Conservation (phyloP, 164 flowering plant species). For the Tetrastigma voinierianum region DNA sequence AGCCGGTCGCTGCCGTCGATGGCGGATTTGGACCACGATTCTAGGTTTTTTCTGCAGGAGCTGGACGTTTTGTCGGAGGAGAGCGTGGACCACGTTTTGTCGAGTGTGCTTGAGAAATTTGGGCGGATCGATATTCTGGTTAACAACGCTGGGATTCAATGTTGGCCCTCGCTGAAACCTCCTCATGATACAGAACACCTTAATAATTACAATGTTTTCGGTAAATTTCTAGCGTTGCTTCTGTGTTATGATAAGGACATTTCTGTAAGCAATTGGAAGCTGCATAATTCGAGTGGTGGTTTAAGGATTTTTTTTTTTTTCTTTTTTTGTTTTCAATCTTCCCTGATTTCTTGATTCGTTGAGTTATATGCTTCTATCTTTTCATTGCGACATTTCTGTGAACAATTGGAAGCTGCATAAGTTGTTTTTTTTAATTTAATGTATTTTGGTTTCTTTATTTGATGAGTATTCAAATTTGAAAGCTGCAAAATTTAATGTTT, state of each 20-base stretch:
- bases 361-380: no score
- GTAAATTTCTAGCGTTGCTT: conserved; percentile 19
- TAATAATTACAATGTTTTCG: conserved; percentile 81
- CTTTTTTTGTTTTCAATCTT: not conserved
- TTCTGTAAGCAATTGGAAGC: no score
- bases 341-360: not conserved
- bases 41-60: conserved; percentile 55
- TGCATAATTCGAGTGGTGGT: no score
- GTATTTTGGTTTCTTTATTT: not conserved
- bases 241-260: no score
- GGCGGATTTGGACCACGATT: conserved; percentile 51
- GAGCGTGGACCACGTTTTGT: conserved; percentile 46
- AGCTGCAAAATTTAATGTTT: no score
- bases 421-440: no score
- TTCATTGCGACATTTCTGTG: no score
- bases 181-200: conserved; percentile 50
- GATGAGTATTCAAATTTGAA: no score
- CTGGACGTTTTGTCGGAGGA: conserved; percentile 75
- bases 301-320: not conserved
- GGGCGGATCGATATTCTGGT: conserved; percentile 79
- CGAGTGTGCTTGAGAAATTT: conserved; percentile 45
- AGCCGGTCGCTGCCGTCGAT: conserved; percentile 57
- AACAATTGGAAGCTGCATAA: no score
- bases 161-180: conserved; percentile 90
- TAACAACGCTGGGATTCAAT: conserved; percentile 89